Conservation (phyloP, 1,139 yeast genomes). For the Yamadazyma conglobata region DNA sequence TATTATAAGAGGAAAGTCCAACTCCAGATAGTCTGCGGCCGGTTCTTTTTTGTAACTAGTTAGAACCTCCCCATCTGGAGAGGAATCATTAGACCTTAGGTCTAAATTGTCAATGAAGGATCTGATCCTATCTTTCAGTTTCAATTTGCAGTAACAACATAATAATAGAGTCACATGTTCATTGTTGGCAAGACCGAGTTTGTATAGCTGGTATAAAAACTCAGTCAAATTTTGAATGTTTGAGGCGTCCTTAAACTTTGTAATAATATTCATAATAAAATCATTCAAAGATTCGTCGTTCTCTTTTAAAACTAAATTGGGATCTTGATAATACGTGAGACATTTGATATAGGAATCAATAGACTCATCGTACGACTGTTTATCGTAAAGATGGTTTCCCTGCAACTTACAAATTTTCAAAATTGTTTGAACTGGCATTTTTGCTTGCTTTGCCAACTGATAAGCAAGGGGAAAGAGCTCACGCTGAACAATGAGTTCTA, state of each 20-base stretch:
- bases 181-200: constrained; percentile 50
- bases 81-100: constrained; percentile 15
- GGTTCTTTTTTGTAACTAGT: constrained; percentile 6
- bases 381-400: constrained; percentile 69
- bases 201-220: constrained; percentile 60
- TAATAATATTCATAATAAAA: constrained; percentile 73
- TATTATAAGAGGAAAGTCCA: constrained; percentile 71
- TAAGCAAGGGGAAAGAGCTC: constrained; percentile 74
- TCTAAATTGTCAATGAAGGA: constrained; percentile 50
- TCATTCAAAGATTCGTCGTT: constrained; percentile 24
- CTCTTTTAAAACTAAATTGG: constrained; percentile 9
- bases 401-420: constrained; percentile 59
- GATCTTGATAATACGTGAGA: constrained; percentile 21
- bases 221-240: constrained; percentile 63
- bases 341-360: constrained; percentile 61
- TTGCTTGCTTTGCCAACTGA: constrained; percentile 54
- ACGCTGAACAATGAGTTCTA: constrained; percentile 67
- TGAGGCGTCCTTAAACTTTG: constrained; percentile 82
- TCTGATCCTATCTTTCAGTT: constrained; percentile 55
- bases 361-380: constrained; percentile 65
- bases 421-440: constrained; percentile 35
- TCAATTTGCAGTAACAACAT: constrained; percentile 80
- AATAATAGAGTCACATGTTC: constrained; percentile 82
- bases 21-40: constrained; percentile 27
- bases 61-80: constrained; percentile 1